Base-by-base conservation (phyloP, 2,329 filamentous ascomycete genomes). In the Penicillium sp. region DNA sequence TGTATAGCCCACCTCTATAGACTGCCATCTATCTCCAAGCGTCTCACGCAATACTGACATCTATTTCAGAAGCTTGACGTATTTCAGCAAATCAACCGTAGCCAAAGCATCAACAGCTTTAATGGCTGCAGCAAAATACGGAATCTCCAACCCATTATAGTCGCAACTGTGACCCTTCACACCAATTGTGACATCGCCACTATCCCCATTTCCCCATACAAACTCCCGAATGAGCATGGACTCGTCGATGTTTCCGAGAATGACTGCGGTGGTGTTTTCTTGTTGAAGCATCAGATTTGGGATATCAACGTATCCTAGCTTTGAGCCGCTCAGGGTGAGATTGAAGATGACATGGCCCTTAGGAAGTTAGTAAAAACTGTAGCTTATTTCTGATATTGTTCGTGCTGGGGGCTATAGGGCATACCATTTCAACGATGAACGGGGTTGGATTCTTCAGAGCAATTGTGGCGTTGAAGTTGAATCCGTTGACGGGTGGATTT, bases 401-500 rank as follows among this genome's bases (percentile, higher is more conserved):
- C 22, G n/a, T 26, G 9, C 2, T 10, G 10, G 17, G 33, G 10
- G 28, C 4, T n/a, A 2, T 6, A 15, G 8, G 2, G n/a, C 54
- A n/a, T 64, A 73, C 71, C 66, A 73, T 60, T 45, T 72, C 65
- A 9, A 72, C 60, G 13, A 38, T 66, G 28, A 71, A 70, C 0
- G 63, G 61, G 0, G 61, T 68, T 15, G 70, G 68, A 24, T 71
- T 70, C 13, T 58, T 60, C 15, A 73, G 30, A 9, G 65, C 58
- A 7, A 72, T 61, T 0, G 70, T 72, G n/a, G 70, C 68, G 59
- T 73, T 72, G 33, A 72, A 62, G 19, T 72, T 72, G 30, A 66
- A 71, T 30, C 70, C 70, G 26, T 72, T 57, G 6, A 61, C 63
- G 8, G 53, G 53, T 1, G 64, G 60, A 17, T 65, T 47, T 5